Base-by-base conservation (phyloP, 2,329 filamentous ascomycete species). In the Diaporthe humulicola region DNA sequence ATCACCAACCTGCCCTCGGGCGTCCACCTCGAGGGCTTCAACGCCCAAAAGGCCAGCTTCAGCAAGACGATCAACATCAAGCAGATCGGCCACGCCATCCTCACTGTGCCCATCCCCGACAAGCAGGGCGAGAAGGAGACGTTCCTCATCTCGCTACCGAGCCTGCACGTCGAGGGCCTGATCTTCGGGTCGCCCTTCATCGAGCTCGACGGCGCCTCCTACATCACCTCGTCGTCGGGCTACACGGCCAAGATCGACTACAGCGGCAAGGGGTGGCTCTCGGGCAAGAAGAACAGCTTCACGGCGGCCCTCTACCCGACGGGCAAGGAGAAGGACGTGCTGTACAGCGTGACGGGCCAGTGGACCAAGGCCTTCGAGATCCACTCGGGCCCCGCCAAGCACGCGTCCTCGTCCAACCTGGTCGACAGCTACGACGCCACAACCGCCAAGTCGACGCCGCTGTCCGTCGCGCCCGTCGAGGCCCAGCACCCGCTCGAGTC, bases 1-100 rank as follows among this genome's bases (percentile, higher is more conserved):
- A 98, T 98, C 83, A 93, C 91, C 85, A 98, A 99, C 85, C 87
- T 93, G 77, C 91, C 95, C 81, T 91, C 97, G 76, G 95, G 95
- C 75, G 91, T 98, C 67, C 88, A 89, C 81, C 86, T 93, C n/a
- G 88, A 93, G 86, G 96, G 96, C 71, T 98, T 98, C 87, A 98
- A 98, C 81, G 96, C 94, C 22, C 97, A 98, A 82, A 98, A 98
- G 84, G 96, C 96, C 5, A 97, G 95, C 22, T 98, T 99, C 85
- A 94, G 94, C 77, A 93, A 93, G 79, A 98, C 96, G 58, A 98
- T 98, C 84, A 94, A 96, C 81, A 93, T 99, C 81, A 98, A 97
- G 88, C 95, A 98, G 86, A 93, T 97, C 79, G 96, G 96, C 48
- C 96, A 98, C 81, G 96, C 96, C 54, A 87, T 97, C 45, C 89